Conservation (phyloP, 139 green algal species). For the Desmodesmus armatus region DNA sequence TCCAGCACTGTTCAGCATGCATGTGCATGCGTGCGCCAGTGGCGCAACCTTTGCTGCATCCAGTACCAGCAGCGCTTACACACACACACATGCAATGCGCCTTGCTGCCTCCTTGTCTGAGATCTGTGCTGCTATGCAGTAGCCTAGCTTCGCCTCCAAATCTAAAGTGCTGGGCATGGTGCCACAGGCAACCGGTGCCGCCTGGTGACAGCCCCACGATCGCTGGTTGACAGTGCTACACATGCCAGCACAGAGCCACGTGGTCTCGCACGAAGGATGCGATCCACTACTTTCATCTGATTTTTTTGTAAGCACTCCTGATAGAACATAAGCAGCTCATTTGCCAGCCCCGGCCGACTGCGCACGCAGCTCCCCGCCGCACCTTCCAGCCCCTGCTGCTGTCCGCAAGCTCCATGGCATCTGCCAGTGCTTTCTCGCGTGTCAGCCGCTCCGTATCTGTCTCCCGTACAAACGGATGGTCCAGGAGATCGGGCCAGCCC, state of each 20-base stretch:
- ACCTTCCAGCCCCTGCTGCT: constrained; percentile 66
- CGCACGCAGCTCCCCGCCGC: background rate
- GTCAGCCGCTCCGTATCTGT: constrained; percentile 62
- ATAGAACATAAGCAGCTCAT: background rate
- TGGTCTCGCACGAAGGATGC: background rate
- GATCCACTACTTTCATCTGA: background rate
- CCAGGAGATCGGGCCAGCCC: constrained; percentile 91
- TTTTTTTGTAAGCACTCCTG: background rate
- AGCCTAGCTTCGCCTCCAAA: too few relatives aligned
- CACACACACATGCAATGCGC: too few relatives aligned
- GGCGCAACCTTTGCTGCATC: background rate
- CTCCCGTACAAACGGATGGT: constrained; percentile 95
- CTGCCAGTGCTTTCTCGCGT: constrained; percentile 62
- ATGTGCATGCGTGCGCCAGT: background rate
- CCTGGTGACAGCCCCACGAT: too few relatives aligned
- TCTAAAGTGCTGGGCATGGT: too few relatives aligned
- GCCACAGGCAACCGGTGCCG: too few relatives aligned
- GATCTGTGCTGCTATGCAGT: too few relatives aligned
- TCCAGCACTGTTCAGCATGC: background rate
- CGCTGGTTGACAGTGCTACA: too few relatives aligned
- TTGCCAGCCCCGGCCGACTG: background rate
- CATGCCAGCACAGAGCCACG: too few relatives aligned
- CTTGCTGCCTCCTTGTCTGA: too few relatives aligned
- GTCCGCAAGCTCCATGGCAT: constrained; percentile 63
- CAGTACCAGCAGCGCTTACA: background rate